phyloP scores from a whole-genome alignment of 345 rosid species.

The Arabis alpina region DNA sequence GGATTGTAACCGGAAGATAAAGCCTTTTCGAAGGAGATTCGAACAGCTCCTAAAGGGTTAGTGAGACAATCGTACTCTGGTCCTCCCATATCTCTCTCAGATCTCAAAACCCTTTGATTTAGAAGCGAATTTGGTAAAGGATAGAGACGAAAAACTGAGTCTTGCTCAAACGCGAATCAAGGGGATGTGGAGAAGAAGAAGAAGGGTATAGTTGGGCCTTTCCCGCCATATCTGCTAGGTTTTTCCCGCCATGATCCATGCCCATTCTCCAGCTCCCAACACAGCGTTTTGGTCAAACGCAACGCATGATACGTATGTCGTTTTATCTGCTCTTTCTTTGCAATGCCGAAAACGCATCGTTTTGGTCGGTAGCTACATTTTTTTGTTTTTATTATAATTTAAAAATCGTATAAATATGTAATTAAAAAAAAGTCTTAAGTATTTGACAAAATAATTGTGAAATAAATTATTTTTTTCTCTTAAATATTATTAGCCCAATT shows the following conservation, averaged over 20 bases:
- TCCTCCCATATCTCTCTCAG: constrained; percentile 66
- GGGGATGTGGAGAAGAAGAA: background rate
- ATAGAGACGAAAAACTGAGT: constrained; percentile 6
- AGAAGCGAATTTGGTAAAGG: background rate
- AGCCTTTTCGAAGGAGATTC: constrained; percentile 75
- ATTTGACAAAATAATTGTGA: too few relatives aligned
- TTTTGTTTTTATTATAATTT: too few relatives aligned
- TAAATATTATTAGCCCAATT: too few relatives aligned
- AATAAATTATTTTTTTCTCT: too few relatives aligned
- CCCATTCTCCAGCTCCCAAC: constrained; percentile 17
- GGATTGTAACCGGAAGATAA: constrained; percentile 66
- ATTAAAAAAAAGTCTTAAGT: too few relatives aligned
- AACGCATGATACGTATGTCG: background rate
- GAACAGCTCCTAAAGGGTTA: constrained; percentile 91
- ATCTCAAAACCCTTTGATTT: too few relatives aligned
- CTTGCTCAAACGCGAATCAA: background rate
- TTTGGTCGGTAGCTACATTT: too few relatives aligned
- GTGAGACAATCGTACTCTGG: constrained; percentile 73
- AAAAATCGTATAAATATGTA: too few relatives aligned
- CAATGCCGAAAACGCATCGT: too few relatives aligned
- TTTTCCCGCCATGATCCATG: constrained; percentile 38
- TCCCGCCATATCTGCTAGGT: constrained; percentile 39
- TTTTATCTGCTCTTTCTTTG: background rate
- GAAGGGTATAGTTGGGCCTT: constrained; percentile 19
- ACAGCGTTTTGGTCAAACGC: constrained; percentile 13